Evolutionary conservation across 179 eudicot species (phyloP).

Genomic region (Beta macrorhiza): DNA sequence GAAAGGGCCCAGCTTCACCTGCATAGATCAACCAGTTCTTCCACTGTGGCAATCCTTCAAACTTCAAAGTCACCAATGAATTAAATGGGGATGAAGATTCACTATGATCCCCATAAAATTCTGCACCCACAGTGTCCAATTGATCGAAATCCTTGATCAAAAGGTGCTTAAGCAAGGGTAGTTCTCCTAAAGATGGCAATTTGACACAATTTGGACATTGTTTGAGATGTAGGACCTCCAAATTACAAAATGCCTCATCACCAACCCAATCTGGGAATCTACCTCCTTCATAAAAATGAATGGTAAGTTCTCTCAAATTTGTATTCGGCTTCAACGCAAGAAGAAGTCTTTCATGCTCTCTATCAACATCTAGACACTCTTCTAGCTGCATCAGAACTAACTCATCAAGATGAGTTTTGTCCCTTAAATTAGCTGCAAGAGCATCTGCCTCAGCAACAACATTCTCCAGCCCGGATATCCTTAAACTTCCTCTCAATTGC

Average conservation of each 20-base stretch:
- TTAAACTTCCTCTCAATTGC: neutral
- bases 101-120: neutral
- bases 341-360: neutral
- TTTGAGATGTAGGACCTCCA: neutral
- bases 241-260: neutral
- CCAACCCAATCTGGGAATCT: constrained; percentile 10
- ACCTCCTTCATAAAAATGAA: neutral
- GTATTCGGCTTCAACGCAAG: neutral
- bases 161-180: constrained; percentile 1
- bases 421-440: neutral
- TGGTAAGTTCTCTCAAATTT: neutral
- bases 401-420: neutral
- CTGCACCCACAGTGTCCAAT: neutral
- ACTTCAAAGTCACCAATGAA: neutral
- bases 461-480: neutral
- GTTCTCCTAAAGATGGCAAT: neutral
- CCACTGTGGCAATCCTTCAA: neutral
- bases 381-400: neutral
- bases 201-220: neutral
- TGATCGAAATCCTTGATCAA: neutral
- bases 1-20: neutral
- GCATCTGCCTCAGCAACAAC: constrained; percentile 8
- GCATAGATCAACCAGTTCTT: neutral
- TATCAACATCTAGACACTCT: too few relatives aligned
- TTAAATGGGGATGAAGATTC: neutral